A percentile compares a stretch with the other conserved stretches of the same genome.
Evolutionary conservation across 192 early-diverging fungal genomes (phyloP).

Genomic region (Coemansia sp.): DNA sequence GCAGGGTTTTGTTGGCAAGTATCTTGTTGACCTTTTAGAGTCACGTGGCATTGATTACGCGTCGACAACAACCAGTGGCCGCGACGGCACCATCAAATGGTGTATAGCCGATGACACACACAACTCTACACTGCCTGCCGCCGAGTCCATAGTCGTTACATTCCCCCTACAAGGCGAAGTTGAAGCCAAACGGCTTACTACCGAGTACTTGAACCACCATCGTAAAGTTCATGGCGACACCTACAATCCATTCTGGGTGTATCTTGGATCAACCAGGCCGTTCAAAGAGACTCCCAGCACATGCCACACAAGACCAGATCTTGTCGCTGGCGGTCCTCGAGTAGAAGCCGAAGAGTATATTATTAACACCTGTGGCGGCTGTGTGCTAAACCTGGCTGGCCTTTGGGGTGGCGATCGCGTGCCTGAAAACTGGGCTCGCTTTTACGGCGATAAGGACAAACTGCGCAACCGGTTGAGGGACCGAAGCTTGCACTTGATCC

Average conservation of each 20-base stretch:
- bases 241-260: constrained; percentile 31
- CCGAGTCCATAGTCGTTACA: constrained; percentile 32
- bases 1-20: constrained; percentile 47
- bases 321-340: constrained; percentile 24
- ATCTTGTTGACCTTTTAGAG: constrained; percentile 26
- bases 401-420: constrained; percentile 52
- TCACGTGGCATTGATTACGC: not conserved
- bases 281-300: constrained; percentile 51
- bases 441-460: constrained; percentile 32
- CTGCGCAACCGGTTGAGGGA: constrained; percentile 32
- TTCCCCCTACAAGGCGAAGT: constrained; percentile 39
- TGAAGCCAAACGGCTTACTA: constrained; percentile 13
- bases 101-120: constrained; percentile 4
- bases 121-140: constrained; percentile 24
- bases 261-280: constrained; percentile 44
- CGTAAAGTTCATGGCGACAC: not conserved
- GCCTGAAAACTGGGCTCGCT: constrained; percentile 41
- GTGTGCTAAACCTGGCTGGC: constrained; percentile 50
- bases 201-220: constrained; percentile 18
- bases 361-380: constrained; percentile 17
- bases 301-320: constrained; percentile 25
- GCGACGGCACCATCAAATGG: constrained; percentile 47
- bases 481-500: constrained; percentile 49
- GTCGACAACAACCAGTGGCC: constrained; percentile 44
- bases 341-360: constrained; percentile 39